Evolutionary conservation across 148 eudicot species (phyloP).

Genomic region (Chenopodium berlandieri): DNA sequence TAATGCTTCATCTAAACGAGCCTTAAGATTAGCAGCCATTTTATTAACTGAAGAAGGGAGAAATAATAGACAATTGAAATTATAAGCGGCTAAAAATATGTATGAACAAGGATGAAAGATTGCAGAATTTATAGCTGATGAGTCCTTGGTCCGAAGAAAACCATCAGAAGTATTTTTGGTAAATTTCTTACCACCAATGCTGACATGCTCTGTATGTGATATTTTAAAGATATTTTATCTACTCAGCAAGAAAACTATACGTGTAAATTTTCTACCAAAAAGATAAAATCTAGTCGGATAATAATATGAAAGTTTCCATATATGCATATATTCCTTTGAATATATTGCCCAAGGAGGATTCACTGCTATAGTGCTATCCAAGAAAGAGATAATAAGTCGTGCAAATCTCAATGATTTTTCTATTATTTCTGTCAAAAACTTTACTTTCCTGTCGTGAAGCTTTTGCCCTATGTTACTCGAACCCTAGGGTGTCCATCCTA

Average conservation of each 20-base stretch:
- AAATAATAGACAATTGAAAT: conserved; percentile 7
- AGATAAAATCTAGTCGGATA: conserved; percentile 10
- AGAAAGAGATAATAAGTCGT: conserved; percentile 1
- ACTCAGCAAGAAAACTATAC: conserved; percentile 29
- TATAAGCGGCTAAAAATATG: neutral
- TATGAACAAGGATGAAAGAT: conserved; percentile 2
- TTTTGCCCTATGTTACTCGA: too few relatives aligned
- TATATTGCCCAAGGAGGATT: conserved; percentile 8
- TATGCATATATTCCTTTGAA: conserved; percentile 5
- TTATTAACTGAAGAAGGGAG: neutral
- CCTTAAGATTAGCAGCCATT: conserved; percentile 25
- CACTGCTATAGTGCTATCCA: conserved; percentile 4
- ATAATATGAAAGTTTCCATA: conserved; percentile 16
- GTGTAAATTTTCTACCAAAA: conserved; percentile 8
- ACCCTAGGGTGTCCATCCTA: too few relatives aligned
- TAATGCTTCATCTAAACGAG: conserved; percentile 28
- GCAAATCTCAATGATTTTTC: conserved; percentile 1
- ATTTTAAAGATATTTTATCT: conserved; percentile 7
- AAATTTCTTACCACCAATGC: neutral
- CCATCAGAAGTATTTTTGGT: conserved; percentile 10
- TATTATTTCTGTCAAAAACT: neutral
- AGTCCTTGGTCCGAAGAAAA: conserved; percentile 27
- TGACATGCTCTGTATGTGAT: conserved; percentile 9
- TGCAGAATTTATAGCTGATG: conserved; percentile 15
- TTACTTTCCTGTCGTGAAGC: neutral